These are phyloP conservation scores for Pseudogymnoascus sp. DNA, from an alignment of 2,329 filamentous ascomycete genomes.

Conservation along the genomic window DNA sequence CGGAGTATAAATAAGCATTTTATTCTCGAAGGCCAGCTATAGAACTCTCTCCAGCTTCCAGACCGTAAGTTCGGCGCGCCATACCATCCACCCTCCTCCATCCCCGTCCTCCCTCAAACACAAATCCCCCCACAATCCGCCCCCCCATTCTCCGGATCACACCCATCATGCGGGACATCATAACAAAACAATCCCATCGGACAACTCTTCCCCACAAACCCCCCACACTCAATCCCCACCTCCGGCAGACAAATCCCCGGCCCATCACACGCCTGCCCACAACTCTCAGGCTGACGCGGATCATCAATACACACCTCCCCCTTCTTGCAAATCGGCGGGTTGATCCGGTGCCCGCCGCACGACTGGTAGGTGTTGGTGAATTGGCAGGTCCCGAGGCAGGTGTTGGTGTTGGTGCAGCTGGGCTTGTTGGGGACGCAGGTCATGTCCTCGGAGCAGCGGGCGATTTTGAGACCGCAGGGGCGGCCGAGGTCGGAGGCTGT, in stretches of 20 bases:
- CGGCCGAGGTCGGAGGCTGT: neutral
- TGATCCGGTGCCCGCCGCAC: neutral
- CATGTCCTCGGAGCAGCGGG: conserved; percentile 38
- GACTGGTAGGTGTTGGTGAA: neutral
- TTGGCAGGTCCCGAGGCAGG: neutral
- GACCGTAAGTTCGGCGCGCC: neutral
- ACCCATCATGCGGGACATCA: neutral
- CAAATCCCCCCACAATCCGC: neutral
- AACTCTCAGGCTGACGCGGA: neutral
- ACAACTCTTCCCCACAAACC: neutral
- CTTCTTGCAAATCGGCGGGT: neutral
- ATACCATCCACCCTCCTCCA: neutral
- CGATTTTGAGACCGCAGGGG: conserved; percentile 38
- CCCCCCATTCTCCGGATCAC: neutral
- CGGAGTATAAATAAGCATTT: neutral
- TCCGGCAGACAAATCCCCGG: neutral
- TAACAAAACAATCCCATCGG: neutral
- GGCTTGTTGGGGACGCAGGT: conserved; percentile 50
- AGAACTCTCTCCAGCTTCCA: too few species aligned
- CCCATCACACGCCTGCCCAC: neutral
- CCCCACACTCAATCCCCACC: neutral
- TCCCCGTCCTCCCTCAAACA: neutral
- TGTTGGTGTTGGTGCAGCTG: conserved; percentile 24
- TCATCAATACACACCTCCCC: neutral
- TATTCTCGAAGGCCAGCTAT: too few species aligned